Base-by-base conservation (phyloP, 305 asterid genomes). In the Fraxinus nigra region DNA sequence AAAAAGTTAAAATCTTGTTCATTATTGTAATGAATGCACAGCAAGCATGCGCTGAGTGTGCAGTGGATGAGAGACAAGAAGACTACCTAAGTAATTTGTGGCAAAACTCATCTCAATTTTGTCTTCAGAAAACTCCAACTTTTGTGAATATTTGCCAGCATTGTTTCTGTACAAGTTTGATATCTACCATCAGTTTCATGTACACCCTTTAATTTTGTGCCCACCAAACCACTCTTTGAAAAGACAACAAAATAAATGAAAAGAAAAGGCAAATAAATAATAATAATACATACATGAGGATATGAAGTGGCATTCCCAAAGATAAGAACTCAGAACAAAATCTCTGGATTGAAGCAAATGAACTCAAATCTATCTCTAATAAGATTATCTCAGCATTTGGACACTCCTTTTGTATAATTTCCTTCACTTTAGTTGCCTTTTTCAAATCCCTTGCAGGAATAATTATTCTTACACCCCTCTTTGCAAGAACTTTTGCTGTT, bases 61-160 rank as follows among this genome's bases (percentile, higher is more conserved):
- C 24, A 5, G 65, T 18, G 70, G 1, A 14, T 1, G 67, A 35
- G 77, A 48, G 65, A 38, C 9, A 16, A 51, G 35, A 59, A 16
- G 16, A 74, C 78, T 87, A 95, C 99, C 99, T 74, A 95, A 88
- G 88, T 94, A 95, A 83, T 95, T 95, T 34, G 99, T 95, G 86
- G 99, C 99, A 88, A 95, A 94, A 82, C 98, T 95, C 84, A 95
- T 93, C 96, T 95, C 99, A 85, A 92, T 87, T 87, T 95, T 95
- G 81, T 95, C 99, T 85, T 95, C 99, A 79, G 99, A 95, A 80
- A 87, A 94, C 81, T 95, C 99, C 91, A 95, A 84, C 87, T 92
- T 94, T 22, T 86, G 95, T 70, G 99, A 92, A 84, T 92, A 95
- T 84, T 94, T 95, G 85, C 99, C 99, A 79, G 99, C 99, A 92